Percentiles rank a stretch among this genome's conserved stretches.
Conservation (phyloP, 768 basidiomycete species). For the Lanmaoa pseudosensibilis region DNA sequence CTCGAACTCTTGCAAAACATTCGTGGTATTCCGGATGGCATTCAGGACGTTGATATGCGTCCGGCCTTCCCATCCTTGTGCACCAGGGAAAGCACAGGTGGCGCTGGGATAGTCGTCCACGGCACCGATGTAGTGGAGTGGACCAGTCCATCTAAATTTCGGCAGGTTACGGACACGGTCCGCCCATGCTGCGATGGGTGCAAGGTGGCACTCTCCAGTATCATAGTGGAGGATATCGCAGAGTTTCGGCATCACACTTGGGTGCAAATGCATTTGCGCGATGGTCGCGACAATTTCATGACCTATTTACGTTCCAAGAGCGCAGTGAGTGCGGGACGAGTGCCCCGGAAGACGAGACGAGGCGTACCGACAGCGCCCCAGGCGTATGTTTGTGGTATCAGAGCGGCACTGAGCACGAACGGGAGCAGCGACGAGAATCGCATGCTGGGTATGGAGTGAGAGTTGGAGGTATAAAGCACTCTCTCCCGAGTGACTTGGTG, state of each 20-base stretch:
- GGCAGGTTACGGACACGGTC: slow-evolving; percentile 56
- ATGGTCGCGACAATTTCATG: slow-evolving; percentile 94
- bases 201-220: slow-evolving; percentile 66
- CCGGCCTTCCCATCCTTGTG: slow-evolving; percentile 67
- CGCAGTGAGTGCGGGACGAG: not conserved
- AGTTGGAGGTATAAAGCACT: not conserved
- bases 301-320: slow-evolving; percentile 41
- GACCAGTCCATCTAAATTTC: slow-evolving; percentile 68
- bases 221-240: slow-evolving; percentile 69
- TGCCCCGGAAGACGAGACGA: not conserved
- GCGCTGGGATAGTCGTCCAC: slow-evolving; percentile 75
- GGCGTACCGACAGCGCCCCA: slow-evolving; percentile 44
- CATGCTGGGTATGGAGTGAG: slow-evolving; percentile 23
- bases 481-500: not conserved
- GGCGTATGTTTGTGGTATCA: slow-evolving; percentile 32
- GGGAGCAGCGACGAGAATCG: slow-evolving; percentile 13
- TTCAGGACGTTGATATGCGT: slow-evolving; percentile 67
- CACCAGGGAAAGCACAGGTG: slow-evolving; percentile 75
- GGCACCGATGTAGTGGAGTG: slow-evolving; percentile 76
- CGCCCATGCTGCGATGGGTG: slow-evolving; percentile 87
- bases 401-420: slow-evolving; percentile 13
- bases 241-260: slow-evolving; percentile 61
- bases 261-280: slow-evolving; percentile 88
- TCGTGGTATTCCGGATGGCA: slow-evolving; percentile 75
- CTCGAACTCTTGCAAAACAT: slow-evolving; percentile 53